Evolutionary conservation across 75 land plant species (phyloP).

Genomic region (Ceratopteris richardii): DNA sequence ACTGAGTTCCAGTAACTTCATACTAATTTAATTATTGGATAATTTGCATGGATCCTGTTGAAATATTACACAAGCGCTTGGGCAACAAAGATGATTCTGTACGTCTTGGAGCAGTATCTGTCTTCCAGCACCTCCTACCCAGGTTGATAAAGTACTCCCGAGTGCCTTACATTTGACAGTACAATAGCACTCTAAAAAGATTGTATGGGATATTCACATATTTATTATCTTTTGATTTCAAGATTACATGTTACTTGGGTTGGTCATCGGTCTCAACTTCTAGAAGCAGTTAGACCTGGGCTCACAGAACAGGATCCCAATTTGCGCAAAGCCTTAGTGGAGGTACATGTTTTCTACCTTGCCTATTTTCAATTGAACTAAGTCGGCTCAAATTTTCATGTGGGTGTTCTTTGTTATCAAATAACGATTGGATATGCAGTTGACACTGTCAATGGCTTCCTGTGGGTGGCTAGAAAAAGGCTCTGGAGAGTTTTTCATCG

Average conservation of each 20-base stretch:
- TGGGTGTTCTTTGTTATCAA: no score
- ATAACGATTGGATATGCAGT: constrained; percentile 35
- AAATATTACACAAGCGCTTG: constrained; percentile 55
- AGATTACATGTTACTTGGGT: constrained; percentile 58
- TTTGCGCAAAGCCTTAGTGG: constrained; percentile 69
- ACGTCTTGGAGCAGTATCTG: constrained; percentile 66
- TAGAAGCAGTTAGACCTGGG: constrained; percentile 56
- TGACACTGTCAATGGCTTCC: constrained; percentile 86
- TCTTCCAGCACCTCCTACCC: constrained; percentile 83
- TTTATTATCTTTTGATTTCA: no score
- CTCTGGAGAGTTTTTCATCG: constrained; percentile 68
- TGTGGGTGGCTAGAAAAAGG: constrained; percentile 63
- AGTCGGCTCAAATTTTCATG: no score
- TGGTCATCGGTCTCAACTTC: constrained; percentile 42
- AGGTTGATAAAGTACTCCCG: constrained; percentile 60
- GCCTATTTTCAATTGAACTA: neutral
- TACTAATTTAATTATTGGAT: constrained; percentile 3
- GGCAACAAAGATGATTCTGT: constrained; percentile 59
- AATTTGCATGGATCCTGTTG: no score
- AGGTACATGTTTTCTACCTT: constrained; percentile 37
- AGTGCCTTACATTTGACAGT: neutral
- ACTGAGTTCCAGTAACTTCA: constrained; percentile 1
- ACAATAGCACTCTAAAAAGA: no score
- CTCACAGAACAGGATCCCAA: constrained; percentile 71
- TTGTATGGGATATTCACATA: no score